A percentile compares a stretch with the other conserved stretches of the same genome.
phyloP scores from a whole-genome alignment of 2,329 filamentous ascomycete genomes.

The Pleomassaria siparia region DNA sequence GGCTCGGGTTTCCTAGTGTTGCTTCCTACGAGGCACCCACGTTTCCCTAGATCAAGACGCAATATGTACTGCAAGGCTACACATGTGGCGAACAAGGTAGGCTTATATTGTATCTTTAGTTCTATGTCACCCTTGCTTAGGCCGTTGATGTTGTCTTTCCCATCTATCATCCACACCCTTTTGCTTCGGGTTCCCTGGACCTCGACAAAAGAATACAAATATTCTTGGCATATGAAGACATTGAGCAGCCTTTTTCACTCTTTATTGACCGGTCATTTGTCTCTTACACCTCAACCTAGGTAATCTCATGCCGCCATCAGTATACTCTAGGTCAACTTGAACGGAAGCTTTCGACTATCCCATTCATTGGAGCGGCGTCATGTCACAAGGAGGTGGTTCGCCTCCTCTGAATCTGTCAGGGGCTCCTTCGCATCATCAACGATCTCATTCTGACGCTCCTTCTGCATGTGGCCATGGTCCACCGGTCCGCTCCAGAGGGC shows the following conservation, averaged over 20 bases:
- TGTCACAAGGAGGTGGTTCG: slow-evolving; percentile 7
- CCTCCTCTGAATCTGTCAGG: slow-evolving; percentile 5
- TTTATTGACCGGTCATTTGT: neutral
- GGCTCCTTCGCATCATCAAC: slow-evolving; percentile 6
- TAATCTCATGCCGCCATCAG: too few relatives aligned
- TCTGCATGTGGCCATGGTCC: slow-evolving; percentile 6
- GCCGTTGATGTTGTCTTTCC: neutral
- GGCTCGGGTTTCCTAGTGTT: slow-evolving; percentile 4
- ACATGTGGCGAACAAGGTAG: slow-evolving; percentile 1
- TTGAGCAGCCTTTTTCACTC: neutral
- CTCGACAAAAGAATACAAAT: neutral
- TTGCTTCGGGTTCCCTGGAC: neutral
- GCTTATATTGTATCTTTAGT: neutral
- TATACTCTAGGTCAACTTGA: too few relatives aligned
- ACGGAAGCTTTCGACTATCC: neutral
- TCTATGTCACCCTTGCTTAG: neutral
- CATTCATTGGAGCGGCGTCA: neutral
- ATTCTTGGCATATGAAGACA: slow-evolving; percentile 1
- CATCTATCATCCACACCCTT: neutral
- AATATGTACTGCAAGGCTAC: neutral
- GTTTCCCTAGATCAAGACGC: neutral
- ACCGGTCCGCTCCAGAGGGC: slow-evolving; percentile 4
- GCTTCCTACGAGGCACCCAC: neutral
- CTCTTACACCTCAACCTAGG: too few relatives aligned
- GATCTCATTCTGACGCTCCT: slow-evolving; percentile 6